Conservation (phyloP, 495 filamentous ascomycete genomes). For the Penicillium bovifimosum region DNA sequence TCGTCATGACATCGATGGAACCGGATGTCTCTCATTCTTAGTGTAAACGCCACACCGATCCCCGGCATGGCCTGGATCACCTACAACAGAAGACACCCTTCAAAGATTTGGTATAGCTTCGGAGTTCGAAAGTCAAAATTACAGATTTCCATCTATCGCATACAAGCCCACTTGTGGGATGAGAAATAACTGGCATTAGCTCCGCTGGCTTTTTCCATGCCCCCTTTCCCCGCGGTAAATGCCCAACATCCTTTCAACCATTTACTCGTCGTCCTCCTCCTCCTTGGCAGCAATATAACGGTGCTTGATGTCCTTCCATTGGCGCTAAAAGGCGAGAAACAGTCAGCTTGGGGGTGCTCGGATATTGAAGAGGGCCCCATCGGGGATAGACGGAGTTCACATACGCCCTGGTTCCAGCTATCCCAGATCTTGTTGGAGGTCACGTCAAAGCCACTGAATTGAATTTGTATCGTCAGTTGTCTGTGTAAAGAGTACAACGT, state of each 20-base stretch:
- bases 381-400: constrained; percentile 26
- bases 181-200: constrained; percentile 25
- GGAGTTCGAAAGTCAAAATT: constrained; percentile 16
- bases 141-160: constrained; percentile 34
- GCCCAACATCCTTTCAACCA: constrained; percentile 5
- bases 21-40: constrained; percentile 10
- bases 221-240: constrained; percentile 15
- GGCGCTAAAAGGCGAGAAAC: constrained; percentile 55
- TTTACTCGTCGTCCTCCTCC: constrained; percentile 55
- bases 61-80: constrained; percentile 12
- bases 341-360: constrained; percentile 27
- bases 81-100: not conserved
- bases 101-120: not conserved
- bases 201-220: constrained; percentile 18
- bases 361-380: not conserved
- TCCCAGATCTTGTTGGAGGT: constrained; percentile 83
- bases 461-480: constrained; percentile 13
- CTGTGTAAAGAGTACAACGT: not conserved
- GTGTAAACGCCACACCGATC: constrained; percentile 25
- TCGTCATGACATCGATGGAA: constrained; percentile 31
- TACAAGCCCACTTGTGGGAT: constrained; percentile 31
- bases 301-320: constrained; percentile 99
- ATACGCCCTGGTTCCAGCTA: constrained; percentile 78
- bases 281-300: constrained; percentile 67
- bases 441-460: constrained; percentile 67